Conservation (phyloP, 768 basidiomycete species). For the Tricholoma furcatifolium region DNA sequence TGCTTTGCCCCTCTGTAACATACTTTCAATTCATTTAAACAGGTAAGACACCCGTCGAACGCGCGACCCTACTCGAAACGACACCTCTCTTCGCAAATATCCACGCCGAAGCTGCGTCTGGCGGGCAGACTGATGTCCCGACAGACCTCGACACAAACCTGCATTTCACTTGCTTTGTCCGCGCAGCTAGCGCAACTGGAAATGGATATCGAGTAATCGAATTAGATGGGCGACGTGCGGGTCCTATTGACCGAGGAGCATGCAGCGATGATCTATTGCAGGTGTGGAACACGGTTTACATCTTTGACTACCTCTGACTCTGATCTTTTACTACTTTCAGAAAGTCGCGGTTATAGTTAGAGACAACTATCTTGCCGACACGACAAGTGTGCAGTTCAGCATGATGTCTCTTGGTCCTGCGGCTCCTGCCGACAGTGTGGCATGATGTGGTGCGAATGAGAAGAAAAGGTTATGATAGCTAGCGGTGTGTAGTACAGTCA, state of each 20-base stretch:
- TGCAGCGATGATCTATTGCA: conserved; percentile 52
- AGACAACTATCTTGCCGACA: conserved; percentile 53
- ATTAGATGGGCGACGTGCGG: conserved; percentile 75
- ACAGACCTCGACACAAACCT: conserved; percentile 66
- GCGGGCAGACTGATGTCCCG: conserved; percentile 70
- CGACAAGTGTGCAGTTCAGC: conserved; percentile 60
- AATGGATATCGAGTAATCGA: conserved; percentile 57
- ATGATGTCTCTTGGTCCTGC: conserved; percentile 56
- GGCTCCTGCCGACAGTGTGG: conserved; percentile 21
- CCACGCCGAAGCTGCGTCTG: conserved; percentile 65
- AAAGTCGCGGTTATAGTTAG: conserved; percentile 66
- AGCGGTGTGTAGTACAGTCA: conserved; percentile 21
- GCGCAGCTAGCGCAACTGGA: conserved; percentile 47
- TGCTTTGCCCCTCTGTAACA: neutral
- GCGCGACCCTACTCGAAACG: conserved; percentile 72
- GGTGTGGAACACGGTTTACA: conserved; percentile 30
- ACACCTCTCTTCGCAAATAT: conserved; percentile 76
- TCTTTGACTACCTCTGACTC: neutral
- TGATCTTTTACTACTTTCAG: conserved; percentile 28
- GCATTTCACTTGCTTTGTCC: conserved; percentile 88
- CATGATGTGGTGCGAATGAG: neutral
- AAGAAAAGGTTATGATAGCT: conserved; percentile 1
- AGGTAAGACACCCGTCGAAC: conserved; percentile 72
- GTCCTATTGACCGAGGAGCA: conserved; percentile 79
- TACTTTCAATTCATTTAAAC: conserved; percentile 22